Conservation (phyloP, 75 land plant species). For the Adiantum capillusveneris region DNA sequence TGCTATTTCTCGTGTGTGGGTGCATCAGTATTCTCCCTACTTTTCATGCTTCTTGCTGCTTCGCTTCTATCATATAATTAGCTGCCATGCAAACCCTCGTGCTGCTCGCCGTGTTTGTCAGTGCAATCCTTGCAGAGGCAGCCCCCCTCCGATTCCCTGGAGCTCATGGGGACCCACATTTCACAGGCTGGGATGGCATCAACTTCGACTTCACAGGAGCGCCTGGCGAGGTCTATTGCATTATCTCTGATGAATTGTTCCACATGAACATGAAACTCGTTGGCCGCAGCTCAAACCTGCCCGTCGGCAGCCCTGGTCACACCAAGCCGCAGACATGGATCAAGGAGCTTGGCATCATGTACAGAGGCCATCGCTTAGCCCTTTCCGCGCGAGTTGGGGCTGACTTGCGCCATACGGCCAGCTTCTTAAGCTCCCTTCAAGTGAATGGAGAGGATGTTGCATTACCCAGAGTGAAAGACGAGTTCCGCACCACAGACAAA, state of each 20-base stretch:
- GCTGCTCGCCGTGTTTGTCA: too few species aligned
- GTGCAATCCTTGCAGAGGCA: too few species aligned
- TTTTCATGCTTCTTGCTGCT: too few species aligned
- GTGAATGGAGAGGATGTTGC: not conserved
- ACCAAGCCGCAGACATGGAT: conserved; percentile 4
- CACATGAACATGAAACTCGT: conserved; percentile 6
- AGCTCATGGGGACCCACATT: conserved; percentile 5
- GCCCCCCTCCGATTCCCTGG: not conserved
- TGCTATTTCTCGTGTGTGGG: too few species aligned
- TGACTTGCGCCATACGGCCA: not conserved
- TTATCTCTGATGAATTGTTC: conserved; percentile 1
- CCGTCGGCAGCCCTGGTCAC: not conserved
- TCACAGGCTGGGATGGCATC: conserved; percentile 10
- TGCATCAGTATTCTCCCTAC: too few species aligned
- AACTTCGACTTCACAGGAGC: conserved; percentile 7
- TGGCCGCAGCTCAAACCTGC: not conserved
- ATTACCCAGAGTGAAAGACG: not conserved
- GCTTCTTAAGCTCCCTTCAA: not conserved
- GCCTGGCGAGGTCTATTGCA: conserved; percentile 3
- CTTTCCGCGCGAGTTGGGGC: not conserved
- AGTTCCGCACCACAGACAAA: not conserved
- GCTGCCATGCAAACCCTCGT: too few species aligned
- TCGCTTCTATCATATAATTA: too few species aligned
- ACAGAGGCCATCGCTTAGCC: not conserved
- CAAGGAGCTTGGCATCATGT: conserved; percentile 1